Evolutionary conservation across 2,329 filamentous ascomycete species (phyloP).

Genomic region (Cladobotryum mycophilum): DNA sequence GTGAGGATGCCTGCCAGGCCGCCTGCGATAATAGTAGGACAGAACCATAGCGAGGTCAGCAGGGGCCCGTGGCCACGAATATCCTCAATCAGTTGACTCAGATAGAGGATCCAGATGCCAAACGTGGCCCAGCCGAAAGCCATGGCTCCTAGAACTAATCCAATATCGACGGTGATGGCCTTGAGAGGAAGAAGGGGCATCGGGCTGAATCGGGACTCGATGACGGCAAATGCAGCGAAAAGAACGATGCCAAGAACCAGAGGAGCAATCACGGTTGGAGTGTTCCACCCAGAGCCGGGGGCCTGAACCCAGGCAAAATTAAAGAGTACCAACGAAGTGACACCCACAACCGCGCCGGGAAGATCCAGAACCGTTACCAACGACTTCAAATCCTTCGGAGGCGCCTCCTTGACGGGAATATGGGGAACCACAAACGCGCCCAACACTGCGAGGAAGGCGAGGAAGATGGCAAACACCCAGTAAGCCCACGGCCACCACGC

Average conservation of each 20-base stretch:
- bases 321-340: constrained; percentile 52
- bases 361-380: constrained; percentile 32
- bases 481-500: constrained; percentile 45
- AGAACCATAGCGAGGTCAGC: constrained; percentile 37
- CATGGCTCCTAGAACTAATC: constrained; percentile 52
- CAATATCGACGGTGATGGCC: constrained; percentile 37
- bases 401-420: constrained; percentile 14
- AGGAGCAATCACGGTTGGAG: constrained; percentile 48
- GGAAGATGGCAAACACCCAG: constrained; percentile 34
- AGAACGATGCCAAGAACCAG: constrained; percentile 53
- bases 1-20: constrained; percentile 39
- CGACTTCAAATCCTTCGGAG: constrained; percentile 12
- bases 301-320: constrained; percentile 65
- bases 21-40: constrained; percentile 38
- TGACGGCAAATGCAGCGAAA: constrained; percentile 47
- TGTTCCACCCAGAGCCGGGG: constrained; percentile 51
- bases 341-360: constrained; percentile 37
- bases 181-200: constrained; percentile 53
- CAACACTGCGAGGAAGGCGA: constrained; percentile 26
- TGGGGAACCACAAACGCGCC: constrained; percentile 31
- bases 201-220: constrained; percentile 43
- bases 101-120: constrained; percentile 48
- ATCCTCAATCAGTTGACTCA: constrained; percentile 43
- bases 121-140: constrained; percentile 50
- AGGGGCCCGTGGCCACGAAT: constrained; percentile 37